Percentiles rank a stretch among this genome's conserved stretches.
These are phyloP conservation scores for Coprinopsis marcescibilis DNA, from an alignment of 768 basidiomycete genomes.

Conservation along the genomic window DNA sequence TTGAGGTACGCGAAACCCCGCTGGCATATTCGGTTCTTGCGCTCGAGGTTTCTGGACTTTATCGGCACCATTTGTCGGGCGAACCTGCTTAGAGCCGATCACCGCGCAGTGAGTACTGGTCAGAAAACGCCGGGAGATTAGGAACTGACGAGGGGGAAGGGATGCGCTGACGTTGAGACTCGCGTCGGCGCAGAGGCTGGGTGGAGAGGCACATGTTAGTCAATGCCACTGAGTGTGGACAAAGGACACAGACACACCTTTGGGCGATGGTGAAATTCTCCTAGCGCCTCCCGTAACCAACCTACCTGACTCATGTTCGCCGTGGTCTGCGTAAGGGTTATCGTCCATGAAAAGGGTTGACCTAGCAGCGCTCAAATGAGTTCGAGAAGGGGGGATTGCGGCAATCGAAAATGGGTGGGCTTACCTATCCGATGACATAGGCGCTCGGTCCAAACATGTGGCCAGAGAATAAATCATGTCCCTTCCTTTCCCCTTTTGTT, in stretches of 20 bases:
- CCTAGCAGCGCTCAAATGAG: not conserved
- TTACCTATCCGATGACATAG: slow-evolving; percentile 2
- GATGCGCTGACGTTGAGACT: too few relatives aligned
- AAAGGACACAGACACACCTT: not conserved
- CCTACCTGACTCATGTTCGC: slow-evolving; percentile 1
- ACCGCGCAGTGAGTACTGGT: not conserved
- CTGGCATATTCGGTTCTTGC: too few relatives aligned
- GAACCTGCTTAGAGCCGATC: not conserved
- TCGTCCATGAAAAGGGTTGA: not conserved
- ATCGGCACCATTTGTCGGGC: too few relatives aligned
- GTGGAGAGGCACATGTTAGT: not conserved
- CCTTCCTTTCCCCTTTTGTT: slow-evolving; percentile 4
- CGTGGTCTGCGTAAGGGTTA: not conserved
- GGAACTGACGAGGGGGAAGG: slow-evolving; percentile 2
- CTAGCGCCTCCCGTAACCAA: slow-evolving; percentile 1
- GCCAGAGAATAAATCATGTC: not conserved
- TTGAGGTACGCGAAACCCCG: too few relatives aligned
- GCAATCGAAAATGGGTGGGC: not conserved
- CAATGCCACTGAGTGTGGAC: not conserved
- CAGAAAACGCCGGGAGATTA: not conserved
- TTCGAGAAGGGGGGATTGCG: not conserved
- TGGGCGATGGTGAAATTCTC: not conserved
- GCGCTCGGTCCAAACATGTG: slow-evolving; percentile 4
- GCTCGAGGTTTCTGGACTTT: too few relatives aligned
- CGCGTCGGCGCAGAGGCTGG: too few relatives aligned